Evolutionary conservation across 345 rosid genomes (phyloP).

Genomic region (Populus nigra): DNA sequence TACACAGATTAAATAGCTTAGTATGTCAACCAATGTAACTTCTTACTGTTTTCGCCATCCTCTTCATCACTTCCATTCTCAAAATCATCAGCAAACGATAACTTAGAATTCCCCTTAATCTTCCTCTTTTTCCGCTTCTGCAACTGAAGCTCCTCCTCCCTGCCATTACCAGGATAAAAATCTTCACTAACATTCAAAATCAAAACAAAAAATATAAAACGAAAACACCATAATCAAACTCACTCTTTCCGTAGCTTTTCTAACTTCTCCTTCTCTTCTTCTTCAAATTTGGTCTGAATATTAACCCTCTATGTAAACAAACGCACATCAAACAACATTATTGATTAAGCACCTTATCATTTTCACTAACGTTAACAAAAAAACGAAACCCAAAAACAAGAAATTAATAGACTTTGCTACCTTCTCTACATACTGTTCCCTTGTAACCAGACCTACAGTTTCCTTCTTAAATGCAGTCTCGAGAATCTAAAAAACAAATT

Average conservation of each 20-base stretch:
- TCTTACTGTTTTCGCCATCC: conserved; percentile 50
- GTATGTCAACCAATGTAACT: not conserved
- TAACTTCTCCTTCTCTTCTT: conserved; percentile 98
- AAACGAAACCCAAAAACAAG: not conserved
- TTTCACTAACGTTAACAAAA: not conserved
- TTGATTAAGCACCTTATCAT: not conserved
- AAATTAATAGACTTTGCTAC: conserved; percentile 28
- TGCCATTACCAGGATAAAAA: conserved; percentile 21
- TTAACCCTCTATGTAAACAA: conserved; percentile 65
- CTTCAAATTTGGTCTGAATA: conserved; percentile 86
- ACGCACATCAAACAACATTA: not conserved
- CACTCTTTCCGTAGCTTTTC: conserved; percentile 91
- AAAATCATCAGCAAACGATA: conserved; percentile 83
- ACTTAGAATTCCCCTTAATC: conserved; percentile 64
- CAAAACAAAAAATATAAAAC: not conserved
- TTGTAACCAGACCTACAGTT: conserved; percentile 92
- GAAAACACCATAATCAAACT: conserved; percentile 19
- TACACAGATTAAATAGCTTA: not conserved
- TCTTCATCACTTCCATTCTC: conserved; percentile 82
- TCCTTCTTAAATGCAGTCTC: conserved; percentile 99
- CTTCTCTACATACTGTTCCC: conserved; percentile 99
- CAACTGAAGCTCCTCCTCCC: conserved; percentile 89
- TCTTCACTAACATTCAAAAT: not conserved
- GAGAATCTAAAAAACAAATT: conserved; percentile 51
- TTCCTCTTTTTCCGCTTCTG: conserved; percentile 92